Base-by-base conservation (phyloP, 2,329 filamentous ascomycete species). In the Didymella lethalis region DNA sequence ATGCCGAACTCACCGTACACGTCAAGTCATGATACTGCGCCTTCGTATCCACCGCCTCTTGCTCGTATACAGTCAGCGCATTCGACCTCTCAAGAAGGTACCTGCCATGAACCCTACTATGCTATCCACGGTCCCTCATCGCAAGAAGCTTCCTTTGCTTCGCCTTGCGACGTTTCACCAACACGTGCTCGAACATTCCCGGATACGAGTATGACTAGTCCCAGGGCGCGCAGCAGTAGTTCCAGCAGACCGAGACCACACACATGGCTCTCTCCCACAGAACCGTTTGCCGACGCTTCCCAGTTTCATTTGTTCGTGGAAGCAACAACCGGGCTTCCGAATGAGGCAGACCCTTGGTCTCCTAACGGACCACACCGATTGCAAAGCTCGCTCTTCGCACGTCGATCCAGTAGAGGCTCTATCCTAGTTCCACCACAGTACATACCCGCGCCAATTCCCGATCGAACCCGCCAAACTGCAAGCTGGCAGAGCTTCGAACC, bases 251-350 rank as follows among this genome's bases (percentile, higher is more conserved):
- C 68, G 43, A 69, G 73, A 47, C 73, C 74, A 26, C 70, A 75
- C 40, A 73, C 73, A 10, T 75, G 72, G 68, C 57, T 75, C 7
- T 75, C 74, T 14, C 71, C 72, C 0, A 74, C 71, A 2, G 74
- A 77, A 32, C 68, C 75, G 11, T 76, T 77, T 49, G 67, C 71
- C 8, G 71, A 76, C 52, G 59, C 70, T 12, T 71, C 72, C 10
- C 72, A 79, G 31, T 76, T 76, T 34, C 75, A 75, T 36, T 68
- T 78, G 1, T 79, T 79, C 45, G 77, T 71, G 23, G 75, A 78
- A 66, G 77, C 77, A 18, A 78, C 75, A 12, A 72, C 69, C 31
- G 75, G 75, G 0, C 65, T 77, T 8, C 64, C 72, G 16, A 66
- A 66, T 26, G 69, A 70, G 25, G 62, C 69, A n/a, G 73, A 74